Base-by-base conservation (phyloP, 2,329 filamentous ascomycete species). In the Alternaria tenuissima region DNA sequence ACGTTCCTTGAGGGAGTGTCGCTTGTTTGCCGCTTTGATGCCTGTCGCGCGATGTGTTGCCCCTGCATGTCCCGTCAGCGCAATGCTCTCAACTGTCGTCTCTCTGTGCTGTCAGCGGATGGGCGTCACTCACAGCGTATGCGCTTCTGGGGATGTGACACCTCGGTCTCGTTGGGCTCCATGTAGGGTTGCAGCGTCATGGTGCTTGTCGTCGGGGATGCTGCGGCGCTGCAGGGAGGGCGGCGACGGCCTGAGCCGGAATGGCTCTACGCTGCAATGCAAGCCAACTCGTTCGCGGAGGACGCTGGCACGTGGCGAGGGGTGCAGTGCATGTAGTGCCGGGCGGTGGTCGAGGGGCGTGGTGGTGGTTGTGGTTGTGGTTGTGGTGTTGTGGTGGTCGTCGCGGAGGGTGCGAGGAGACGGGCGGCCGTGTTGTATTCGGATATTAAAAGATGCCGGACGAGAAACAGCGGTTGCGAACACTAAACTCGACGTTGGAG, bases 31-130 rank as follows among this genome's bases (percentile, higher is more conserved):
- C 66, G 91, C 92, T 76, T 89, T 91, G 75, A 89, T 87, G 71
- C 91, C 88, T 14, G 89, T 89, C 78, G 91, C 87, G 77, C 93
- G 92, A 74, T 94, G 92, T n/a, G 95, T 98, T 18, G 95, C 94
- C 95, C 95, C 60, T 63, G 48, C 57, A n/a, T 22, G 48, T 34
- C 34, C 24, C 38, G 57, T 60, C 60, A 63, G 60, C 48, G 28
- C 57, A 39, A 39, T 41, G 48, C 42, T 32, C 38, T 24, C 30
- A 11, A 36, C 52, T 18, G 39, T 28, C 16, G 20, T n/a, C 44
- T 5, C 52, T 22, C 44, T 28, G 12, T n/a, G 18, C 44, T 3
- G 59, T 53, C 30, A 55, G 44, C 44, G 46, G 46, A 24, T 38
- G 46, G 22, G 46, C 20, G 38, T n/a, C 46, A 63, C 60, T 60